A percentile compares a stretch with the other conserved stretches of the same genome.
phyloP scores from a whole-genome alignment of 331 rosid species.

The Quercus tomentella region DNA sequence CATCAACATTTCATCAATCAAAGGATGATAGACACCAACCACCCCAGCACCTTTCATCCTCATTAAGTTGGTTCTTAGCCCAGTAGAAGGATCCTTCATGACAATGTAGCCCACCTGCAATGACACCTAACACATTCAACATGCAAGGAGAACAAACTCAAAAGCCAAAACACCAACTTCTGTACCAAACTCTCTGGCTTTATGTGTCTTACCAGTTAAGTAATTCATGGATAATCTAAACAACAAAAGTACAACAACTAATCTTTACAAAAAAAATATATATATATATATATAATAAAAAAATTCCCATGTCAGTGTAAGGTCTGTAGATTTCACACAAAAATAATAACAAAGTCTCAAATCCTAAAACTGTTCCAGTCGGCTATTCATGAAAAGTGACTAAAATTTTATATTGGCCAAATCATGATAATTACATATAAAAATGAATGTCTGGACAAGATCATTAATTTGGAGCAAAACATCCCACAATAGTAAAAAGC shows the following conservation, averaged over 20 bases:
- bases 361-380: too few relatives aligned
- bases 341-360: too few relatives aligned
- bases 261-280: neutral
- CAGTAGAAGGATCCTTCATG: constrained; percentile 66
- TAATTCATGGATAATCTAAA: neutral
- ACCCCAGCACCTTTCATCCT: constrained; percentile 80
- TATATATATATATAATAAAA: neutral
- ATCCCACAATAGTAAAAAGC: neutral
- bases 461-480: neutral
- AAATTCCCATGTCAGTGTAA: too few relatives aligned
- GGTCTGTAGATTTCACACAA: too few relatives aligned
- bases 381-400: too few relatives aligned
- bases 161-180: neutral
- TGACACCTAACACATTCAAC: neutral
- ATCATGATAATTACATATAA: neutral
- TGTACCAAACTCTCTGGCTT: neutral
- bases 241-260: neutral
- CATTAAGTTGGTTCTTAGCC: constrained; percentile 56
- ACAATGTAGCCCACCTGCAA: constrained; percentile 92
- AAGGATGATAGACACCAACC: constrained; percentile 82
- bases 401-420: too few relatives aligned
- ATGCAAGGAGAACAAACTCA: neutral
- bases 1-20: constrained; percentile 80
- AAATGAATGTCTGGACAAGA: neutral
- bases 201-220: neutral